These are phyloP conservation scores for Plasmodium gonderi DNA, from an alignment of 169 alveolate genomes.

Conservation along the genomic window DNA sequence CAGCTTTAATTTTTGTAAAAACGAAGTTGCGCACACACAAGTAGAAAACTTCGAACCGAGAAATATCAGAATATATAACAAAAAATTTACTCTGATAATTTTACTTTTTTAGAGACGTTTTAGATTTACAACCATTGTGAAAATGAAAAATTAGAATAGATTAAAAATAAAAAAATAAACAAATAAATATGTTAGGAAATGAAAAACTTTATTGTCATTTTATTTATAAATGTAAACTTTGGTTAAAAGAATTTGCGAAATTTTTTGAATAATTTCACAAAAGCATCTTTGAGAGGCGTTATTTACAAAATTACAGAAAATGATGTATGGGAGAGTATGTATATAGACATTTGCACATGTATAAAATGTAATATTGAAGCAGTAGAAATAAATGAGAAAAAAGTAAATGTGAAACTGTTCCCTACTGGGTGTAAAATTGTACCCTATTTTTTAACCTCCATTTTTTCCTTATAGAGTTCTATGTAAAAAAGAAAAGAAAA, in stretches of 20 bases:
- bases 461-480: background rate
- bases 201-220: background rate
- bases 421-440: background rate
- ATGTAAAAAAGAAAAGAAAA: background rate
- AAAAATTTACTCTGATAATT: background rate
- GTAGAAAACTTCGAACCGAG: background rate
- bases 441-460: background rate
- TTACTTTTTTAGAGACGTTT: background rate
- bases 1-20: background rate
- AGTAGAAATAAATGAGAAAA: background rate
- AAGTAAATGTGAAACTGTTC: background rate
- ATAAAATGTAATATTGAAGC: background rate
- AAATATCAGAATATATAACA: background rate
- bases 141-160: background rate
- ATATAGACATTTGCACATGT: background rate
- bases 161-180: background rate
- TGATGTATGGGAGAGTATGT: background rate
- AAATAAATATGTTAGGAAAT: background rate
- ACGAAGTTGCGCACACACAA: background rate
- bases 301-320: background rate
- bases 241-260: background rate
- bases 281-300: background rate
- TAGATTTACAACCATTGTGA: constrained; percentile 3
- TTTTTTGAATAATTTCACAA: background rate
- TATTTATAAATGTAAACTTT: background rate